These are phyloP conservation scores for Plasmodium gallinaceum DNA, from an alignment of 169 alveolate species.

Conservation along the genomic window DNA sequence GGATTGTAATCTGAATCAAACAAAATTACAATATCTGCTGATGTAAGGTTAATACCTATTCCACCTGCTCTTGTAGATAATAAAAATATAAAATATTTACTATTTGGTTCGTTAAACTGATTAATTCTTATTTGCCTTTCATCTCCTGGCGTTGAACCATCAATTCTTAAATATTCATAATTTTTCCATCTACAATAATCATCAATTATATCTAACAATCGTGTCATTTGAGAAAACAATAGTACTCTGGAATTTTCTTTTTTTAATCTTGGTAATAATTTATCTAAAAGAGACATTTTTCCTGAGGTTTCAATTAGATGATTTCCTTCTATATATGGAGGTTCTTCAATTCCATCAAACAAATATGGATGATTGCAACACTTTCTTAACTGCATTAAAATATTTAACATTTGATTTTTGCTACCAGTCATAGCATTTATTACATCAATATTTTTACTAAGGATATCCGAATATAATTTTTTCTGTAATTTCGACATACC, in stretches of 20 bases:
- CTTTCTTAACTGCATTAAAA: constrained; percentile 98
- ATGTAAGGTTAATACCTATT: constrained; percentile 96
- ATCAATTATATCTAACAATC: constrained; percentile 95
- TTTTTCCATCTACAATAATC: constrained; percentile 95
- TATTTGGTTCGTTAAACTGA: constrained; percentile 91
- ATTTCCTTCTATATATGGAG: constrained; percentile 91
- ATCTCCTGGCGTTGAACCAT: constrained; percentile 97
- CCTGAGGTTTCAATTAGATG: constrained; percentile 93
- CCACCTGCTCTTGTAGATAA: constrained; percentile 98
- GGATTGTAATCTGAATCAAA: constrained; percentile 99
- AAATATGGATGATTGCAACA: constrained; percentile 98
- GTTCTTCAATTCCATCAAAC: constrained; percentile 93
- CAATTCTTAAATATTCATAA: constrained; percentile 95
- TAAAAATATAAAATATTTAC: constrained; percentile 93
- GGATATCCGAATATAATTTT: constrained; percentile 93
- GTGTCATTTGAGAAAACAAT: constrained; percentile 94
- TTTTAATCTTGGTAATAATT: constrained; percentile 84
- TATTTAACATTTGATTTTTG: constrained; percentile 93
- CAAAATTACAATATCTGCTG: constrained; percentile 98
- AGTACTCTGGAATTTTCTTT: constrained; percentile 90
- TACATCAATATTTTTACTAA: constrained; percentile 87
- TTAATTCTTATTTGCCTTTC: constrained; percentile 94
- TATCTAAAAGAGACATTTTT: constrained; percentile 93
- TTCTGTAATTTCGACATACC: constrained; percentile 96
- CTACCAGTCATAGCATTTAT: constrained; percentile 81